These are phyloP conservation scores for Xylaria telfairii DNA, from an alignment of 495 filamentous ascomycete species.

Conservation along the genomic window DNA sequence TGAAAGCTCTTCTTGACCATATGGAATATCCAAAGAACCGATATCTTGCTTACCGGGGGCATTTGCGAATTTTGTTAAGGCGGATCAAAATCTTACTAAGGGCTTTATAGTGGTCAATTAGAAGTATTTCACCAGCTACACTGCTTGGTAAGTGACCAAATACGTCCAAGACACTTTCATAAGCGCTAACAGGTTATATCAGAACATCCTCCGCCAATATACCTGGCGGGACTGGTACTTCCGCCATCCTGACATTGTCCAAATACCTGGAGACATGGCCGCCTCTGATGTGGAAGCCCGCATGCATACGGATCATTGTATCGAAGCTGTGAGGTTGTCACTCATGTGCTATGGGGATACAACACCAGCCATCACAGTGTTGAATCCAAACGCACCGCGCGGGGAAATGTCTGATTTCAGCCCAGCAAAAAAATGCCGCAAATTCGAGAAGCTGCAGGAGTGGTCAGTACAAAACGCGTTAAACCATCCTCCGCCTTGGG, in stretches of 20 bases:
- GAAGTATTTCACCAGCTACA: not conserved
- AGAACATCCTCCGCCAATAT: not conserved
- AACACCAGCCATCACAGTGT: not conserved
- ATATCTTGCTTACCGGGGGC: too few species aligned
- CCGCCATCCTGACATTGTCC: conserved; percentile 2
- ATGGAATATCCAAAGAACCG: too few species aligned
- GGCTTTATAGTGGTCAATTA: not conserved
- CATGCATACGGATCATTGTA: not conserved
- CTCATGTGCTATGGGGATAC: conserved; percentile 7
- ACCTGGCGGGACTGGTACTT: conserved; percentile 5
- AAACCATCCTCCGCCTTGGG: not conserved
- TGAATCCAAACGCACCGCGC: not conserved
- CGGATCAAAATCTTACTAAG: not conserved
- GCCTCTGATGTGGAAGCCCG: not conserved
- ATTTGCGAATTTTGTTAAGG: too few species aligned
- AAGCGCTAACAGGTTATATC: not conserved
- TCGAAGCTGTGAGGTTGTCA: not conserved
- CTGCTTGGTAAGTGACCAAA: not conserved
- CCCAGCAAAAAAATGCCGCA: not conserved
- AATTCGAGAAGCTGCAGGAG: conserved; percentile 7
- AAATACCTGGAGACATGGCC: not conserved
- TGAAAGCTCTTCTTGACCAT: not conserved
- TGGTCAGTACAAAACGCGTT: not conserved
- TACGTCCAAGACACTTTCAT: not conserved
- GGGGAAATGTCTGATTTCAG: not conserved